A percentile compares a stretch with the other conserved stretches of the same genome.
phyloP scores from a whole-genome alignment of 2,329 filamentous ascomycete species.

The Exserohilum turcica region DNA sequence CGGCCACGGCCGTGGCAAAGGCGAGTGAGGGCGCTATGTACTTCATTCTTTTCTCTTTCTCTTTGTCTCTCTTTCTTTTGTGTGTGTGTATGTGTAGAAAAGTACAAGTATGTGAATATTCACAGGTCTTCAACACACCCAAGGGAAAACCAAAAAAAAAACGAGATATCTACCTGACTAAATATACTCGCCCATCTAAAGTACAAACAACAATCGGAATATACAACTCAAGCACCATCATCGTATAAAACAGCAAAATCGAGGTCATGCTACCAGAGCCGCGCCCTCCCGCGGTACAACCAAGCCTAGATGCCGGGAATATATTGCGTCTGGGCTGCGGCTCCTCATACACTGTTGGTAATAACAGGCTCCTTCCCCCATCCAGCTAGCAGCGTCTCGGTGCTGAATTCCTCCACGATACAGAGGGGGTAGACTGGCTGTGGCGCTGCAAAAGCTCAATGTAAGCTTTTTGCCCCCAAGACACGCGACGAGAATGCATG shows the following conservation, averaged over 20 bases:
- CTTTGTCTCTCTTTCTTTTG: not conserved
- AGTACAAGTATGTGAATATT: not conserved
- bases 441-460: not conserved
- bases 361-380: not conserved
- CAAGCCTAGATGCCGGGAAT: conserved; percentile 23
- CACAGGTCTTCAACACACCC: too few relatives aligned
- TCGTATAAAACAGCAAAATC: too few relatives aligned
- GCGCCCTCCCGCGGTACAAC: conserved; percentile 25
- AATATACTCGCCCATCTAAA: too few relatives aligned
- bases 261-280: too few relatives aligned
- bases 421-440: not conserved
- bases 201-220: too few relatives aligned
- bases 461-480: conserved; percentile 1
- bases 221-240: too few relatives aligned
- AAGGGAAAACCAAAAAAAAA: not conserved
- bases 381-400: conserved; percentile 6
- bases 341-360: too few relatives aligned
- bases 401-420: conserved; percentile 22
- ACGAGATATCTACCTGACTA: conserved; percentile 11
- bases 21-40: conserved; percentile 35
- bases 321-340: conserved; percentile 20
- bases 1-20: conserved; percentile 38
- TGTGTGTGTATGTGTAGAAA: conserved; percentile 6
- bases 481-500: too few relatives aligned
- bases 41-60: conserved; percentile 36